Evolutionary conservation across 139 green algal genomes (phyloP), one percentile per base, ranked within the genome.

Genomic region (Picochlorum costavermella): DNA sequence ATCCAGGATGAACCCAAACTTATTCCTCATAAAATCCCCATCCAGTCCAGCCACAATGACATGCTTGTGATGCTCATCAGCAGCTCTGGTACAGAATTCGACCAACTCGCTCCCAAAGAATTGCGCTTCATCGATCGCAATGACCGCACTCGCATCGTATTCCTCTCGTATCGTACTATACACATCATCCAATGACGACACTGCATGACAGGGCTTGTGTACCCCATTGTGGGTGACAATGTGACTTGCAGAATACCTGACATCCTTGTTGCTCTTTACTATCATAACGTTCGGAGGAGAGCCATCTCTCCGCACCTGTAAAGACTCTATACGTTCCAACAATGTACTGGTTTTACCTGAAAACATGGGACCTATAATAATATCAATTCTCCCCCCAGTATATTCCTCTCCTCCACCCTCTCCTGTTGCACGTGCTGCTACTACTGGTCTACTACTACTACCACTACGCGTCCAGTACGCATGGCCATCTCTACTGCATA

Each of bases 51-150:
- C 83, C 45, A 91, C 60, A 3, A 90, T 33, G 2, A 90, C 45
- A 1, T 36, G 69, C 78, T 91, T 91, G 61, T 64, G 50, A 49
- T 90, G 67, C 13, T 56, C 6, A 49, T 95, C 88, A 3, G 82
- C 77, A 2, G 84, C 83, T n/a, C 55, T 23, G 6, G 51, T 25
- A 29, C 83, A 89, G 17, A 88, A 91, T 0, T 84, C 70, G 0
- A 70, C 50, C 48, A 96, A 75, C 75, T 92, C 89, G 25, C 67
- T 44, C 33, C 33, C 33, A 53, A 92, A 87, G 65, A 88, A 94
- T 67, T 95, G 89, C 2, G 81, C 86, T 51, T 96, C 89, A 44
- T 96, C 89, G 37, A 96, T 80, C 0, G 84, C 89, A 37, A 96
- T 75, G 5, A 90, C 66, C 0, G 75, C 31, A 37, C 56, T 64